Base-by-base conservation (phyloP, 495 filamentous ascomycete species). In the Margaritispora aquatica region DNA sequence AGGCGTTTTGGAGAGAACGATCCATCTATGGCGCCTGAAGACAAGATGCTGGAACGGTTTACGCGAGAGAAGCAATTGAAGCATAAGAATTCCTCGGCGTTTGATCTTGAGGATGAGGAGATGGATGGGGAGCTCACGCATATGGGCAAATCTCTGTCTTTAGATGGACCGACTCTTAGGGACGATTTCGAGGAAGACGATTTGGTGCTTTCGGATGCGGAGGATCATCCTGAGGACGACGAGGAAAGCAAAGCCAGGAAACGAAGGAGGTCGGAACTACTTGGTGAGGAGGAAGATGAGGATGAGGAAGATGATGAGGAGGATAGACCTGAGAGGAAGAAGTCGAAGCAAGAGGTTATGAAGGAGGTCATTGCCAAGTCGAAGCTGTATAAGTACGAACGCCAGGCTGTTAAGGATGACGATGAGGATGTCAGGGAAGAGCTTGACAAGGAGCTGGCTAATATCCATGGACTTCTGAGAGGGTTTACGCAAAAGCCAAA, bases 361-460 rank as follows among this genome's bases (percentile, higher is more conserved):
- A 88, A 93, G 64, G 95, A 98, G 71, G 84, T 97, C 59, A 97
- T 97, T 60, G 88, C 92, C 36, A 99, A 97, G 73, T 97, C 95
- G 1, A 99, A 97, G 69, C 79, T 89, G 26, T 79, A 96, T 77
- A 97, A 95, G 73, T 88, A 89, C 59, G 91, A 97, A 73, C 86
- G 94, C 21, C 95, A 97, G 74, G 84, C 89, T 55, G 81, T 82
- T 8, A 98, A 97, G 70, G 94, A 97, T 59, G 91, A 96, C 48
- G 92, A 98, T 66, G 91, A 92, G 24, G 92, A 96, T 65, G 74
- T 96, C n/a, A 80, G 89, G 58, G 88, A 92, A 50, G 84, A 88
- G 64, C 58, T 83, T 38, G 77, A 83, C 57, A 86, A 90, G 68
- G 86, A 87, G 20, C 79, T 97, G 55, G 80, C 84, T n/a, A 85